These are phyloP conservation scores for Cladobotryum protrusum DNA, from an alignment of 2,329 filamentous ascomycete genomes.

Conservation along the genomic window DNA sequence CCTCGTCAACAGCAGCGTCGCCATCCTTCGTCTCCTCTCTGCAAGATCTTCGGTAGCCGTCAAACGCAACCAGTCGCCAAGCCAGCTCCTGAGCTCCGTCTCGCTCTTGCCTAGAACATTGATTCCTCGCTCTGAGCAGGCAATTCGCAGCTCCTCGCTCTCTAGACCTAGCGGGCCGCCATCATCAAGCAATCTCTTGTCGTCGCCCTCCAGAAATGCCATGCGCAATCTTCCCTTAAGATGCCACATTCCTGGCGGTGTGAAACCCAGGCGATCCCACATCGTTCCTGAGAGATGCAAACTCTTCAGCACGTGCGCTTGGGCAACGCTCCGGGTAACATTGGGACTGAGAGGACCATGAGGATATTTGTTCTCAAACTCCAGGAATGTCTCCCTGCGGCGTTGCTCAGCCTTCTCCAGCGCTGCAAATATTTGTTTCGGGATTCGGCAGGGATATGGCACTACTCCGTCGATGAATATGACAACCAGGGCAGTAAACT, in stretches of 20 bases:
- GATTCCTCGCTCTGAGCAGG: conserved; percentile 64
- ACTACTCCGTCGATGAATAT: conserved; percentile 64
- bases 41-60: conserved; percentile 32
- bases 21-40: conserved; percentile 34
- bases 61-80: conserved; percentile 44
- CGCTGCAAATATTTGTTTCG: conserved; percentile 59
- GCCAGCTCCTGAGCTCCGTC: conserved; percentile 41
- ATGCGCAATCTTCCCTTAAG: conserved; percentile 48
- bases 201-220: conserved; percentile 63
- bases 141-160: conserved; percentile 59
- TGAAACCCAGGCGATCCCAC: conserved; percentile 46
- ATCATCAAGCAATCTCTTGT: conserved; percentile 56
- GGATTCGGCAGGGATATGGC: conserved; percentile 77
- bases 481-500: conserved; percentile 78
- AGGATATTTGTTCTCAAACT: conserved; percentile 27
- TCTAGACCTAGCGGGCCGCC: conserved; percentile 54
- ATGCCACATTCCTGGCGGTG: conserved; percentile 46
- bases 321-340: conserved; percentile 24
- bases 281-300: conserved; percentile 40
- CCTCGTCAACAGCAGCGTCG: conserved; percentile 36
- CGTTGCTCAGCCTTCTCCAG: conserved; percentile 50
- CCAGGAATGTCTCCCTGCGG: conserved; percentile 43
- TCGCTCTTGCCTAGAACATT: conserved; percentile 52
- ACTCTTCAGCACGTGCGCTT: conserved; percentile 35
- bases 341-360: conserved; percentile 30